Base-by-base conservation (phyloP, 768 basidiomycete species). In the Rhizopogon vinicolor region DNA sequence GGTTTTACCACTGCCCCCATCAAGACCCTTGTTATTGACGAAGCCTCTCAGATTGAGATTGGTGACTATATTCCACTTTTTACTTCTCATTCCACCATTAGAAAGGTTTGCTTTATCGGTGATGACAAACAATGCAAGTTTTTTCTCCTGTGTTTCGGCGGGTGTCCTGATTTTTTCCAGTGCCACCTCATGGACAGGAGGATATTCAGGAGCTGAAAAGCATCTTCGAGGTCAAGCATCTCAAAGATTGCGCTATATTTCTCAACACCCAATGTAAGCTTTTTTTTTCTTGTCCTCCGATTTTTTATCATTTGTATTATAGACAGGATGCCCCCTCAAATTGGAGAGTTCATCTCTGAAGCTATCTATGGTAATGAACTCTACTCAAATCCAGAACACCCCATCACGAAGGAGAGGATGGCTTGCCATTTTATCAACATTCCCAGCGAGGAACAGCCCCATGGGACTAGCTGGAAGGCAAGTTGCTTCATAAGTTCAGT, bases 291-390 rank as follows among this genome's bases (percentile, higher is more conserved):
- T 42, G 8, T 52, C 55, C 28, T n/a, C 7, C 14, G 53, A 9
- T 12, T 49, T 28, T 66, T 31, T 60, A 53, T 43, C 37, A 50
- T 12, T 43, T 22, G 1, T 62, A 41, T 44, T 54, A 22, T 54
- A 93, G 91, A 93, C 60, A 83, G 91, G 1, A 91, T 93, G 89
- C 91, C 91, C 51, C 82, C 85, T 49, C 82, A 89, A 59, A 85
- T 91, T 74, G 89, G 90, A 22, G 61, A 74, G 3, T 83, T 91
- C 43, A 87, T 93, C 41, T 91, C 89, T 18, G 63, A 78, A 53
- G 74, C 74, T 54, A 75, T 93, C 3, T 93, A 93, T 73, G 70
- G 84, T 25, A 62, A 70, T 14, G 63, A 82, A 60, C 83, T 93
- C 13, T 68, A 77, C 7, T 90, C 90, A 2, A 62, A 64, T 59